Evolutionary conservation across 306 rosid species (phyloP), one percentile per base, ranked within the genome.

Genomic region (Cucurbita maxima): DNA sequence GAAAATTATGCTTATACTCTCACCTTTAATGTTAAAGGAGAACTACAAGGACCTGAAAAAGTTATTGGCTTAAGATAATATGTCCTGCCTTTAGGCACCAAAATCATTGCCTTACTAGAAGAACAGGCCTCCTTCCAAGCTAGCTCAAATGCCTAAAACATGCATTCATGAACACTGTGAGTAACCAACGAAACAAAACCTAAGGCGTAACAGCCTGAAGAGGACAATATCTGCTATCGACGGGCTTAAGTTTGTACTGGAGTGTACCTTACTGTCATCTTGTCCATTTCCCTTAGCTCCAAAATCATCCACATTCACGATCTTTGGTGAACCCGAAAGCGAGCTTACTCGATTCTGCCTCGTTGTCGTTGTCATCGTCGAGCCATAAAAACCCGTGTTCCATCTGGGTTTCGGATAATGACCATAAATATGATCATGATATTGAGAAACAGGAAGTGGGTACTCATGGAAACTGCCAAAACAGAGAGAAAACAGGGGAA

Each of bases 11-110:
- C 25, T 18, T 15, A 45, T 55, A 14, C 13, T 76, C 88, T 77
- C 44, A 89, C 97, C 87, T 51, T 83, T 20, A 91, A 55, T 34
- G 81, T 75, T 40, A 87, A 57, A 9, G 53, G 58, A 74, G 85
- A 79, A 55, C 70, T 77, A 78, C 96, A 91, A 77, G 97, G 96
- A 36, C 97, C 97, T 16, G 93, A 82, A 62, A 91, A 91, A 15
- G 34, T 84, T 20, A 86, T 81, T 57, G 92, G 88, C 80, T 86
- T 91, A 41, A 91, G 82, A 72, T 78, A 72, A 79, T 86, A 91
- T 20, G 25, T 81, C 9, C 58, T 79, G 4, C 69, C 52, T 53
- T 22, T 4, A 50, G 97, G 93, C 15, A 91, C 91, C 71, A 86
- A 76, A 55, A 89, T 78, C 77, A 51, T 66, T 77, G 41, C 73